A percentile compares a stretch with the other conserved stretches of the same genome.
Evolutionary conservation across 2,329 filamentous ascomycete genomes (phyloP).

Genomic region (Cladophialophora bantiana): DNA sequence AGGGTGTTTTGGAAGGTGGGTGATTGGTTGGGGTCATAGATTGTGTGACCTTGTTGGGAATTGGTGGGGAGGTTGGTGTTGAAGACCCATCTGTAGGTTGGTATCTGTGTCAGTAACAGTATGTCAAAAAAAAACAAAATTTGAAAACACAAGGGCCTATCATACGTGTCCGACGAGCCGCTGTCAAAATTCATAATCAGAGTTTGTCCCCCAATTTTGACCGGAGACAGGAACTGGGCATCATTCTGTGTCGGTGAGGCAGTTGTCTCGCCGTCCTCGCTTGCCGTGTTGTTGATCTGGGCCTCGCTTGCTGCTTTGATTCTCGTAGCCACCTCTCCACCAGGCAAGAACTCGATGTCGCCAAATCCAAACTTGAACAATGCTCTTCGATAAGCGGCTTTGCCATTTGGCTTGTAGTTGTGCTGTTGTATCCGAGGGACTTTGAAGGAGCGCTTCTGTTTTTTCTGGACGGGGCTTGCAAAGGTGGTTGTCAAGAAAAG

Average conservation of each 20-base stretch:
- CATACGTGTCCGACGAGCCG: conserved; percentile 74
- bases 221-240: conserved; percentile 72
- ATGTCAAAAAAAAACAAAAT: neutral
- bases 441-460: conserved; percentile 61
- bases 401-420: conserved; percentile 66
- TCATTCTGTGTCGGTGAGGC: conserved; percentile 71
- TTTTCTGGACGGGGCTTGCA: conserved; percentile 44
- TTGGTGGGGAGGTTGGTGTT: conserved; percentile 62
- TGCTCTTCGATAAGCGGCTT: conserved; percentile 68
- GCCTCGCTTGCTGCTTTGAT: conserved; percentile 42
- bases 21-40: conserved; percentile 63
- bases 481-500: conserved; percentile 46
- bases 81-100: conserved; percentile 68
- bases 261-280: conserved; percentile 64
- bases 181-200: conserved; percentile 76
- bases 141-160: conserved; percentile 23
- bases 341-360: conserved; percentile 46
- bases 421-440: conserved; percentile 65
- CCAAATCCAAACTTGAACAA: conserved; percentile 68
- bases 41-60: conserved; percentile 59
- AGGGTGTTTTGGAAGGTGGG: conserved; percentile 56
- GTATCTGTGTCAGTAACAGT: conserved; percentile 15
- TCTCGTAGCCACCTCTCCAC: conserved; percentile 40
- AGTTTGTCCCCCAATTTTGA: conserved; percentile 72
- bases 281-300: conserved; percentile 36